A percentile compares a stretch with the other conserved stretches of the same genome.
Conservation (phyloP, 306 rosid species). For the Cicer yamashitae region DNA sequence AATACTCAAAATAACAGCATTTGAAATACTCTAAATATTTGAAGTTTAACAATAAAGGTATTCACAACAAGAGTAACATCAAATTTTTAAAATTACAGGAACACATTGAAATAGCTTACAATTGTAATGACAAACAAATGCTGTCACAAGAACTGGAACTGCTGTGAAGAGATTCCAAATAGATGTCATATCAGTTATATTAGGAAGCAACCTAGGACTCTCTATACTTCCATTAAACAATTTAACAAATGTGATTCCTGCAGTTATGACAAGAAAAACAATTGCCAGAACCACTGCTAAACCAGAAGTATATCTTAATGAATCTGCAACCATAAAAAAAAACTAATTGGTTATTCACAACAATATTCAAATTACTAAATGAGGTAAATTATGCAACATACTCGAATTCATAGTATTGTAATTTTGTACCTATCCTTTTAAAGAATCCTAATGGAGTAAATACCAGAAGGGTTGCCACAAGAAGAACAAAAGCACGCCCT, state of each 20-base stretch:
- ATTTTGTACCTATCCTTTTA: constrained; percentile 61
- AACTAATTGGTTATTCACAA: constrained; percentile 1
- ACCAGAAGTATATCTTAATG: constrained; percentile 65
- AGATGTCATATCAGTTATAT: constrained; percentile 55
- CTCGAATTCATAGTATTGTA: background rate
- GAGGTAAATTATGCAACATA: background rate
- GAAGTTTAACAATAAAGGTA: background rate
- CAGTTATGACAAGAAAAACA: constrained; percentile 67
- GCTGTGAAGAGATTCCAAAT: constrained; percentile 72
- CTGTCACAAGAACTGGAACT: constrained; percentile 76
- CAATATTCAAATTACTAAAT: background rate
- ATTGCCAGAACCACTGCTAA: constrained; percentile 72
- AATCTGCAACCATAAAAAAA: constrained; percentile 59
- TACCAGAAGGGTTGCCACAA: constrained; percentile 58
- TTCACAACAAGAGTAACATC: constrained; percentile 1
- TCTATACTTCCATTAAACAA: constrained; percentile 56
- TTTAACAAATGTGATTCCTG: constrained; percentile 65
- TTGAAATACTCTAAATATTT: no score
- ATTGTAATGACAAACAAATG: constrained; percentile 76
- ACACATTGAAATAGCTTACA: constrained; percentile 48
- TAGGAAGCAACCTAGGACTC: constrained; percentile 66
- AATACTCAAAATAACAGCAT: background rate
- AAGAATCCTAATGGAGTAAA: constrained; percentile 67
- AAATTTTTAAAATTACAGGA: constrained; percentile 17
- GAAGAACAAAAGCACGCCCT: constrained; percentile 60